Evolutionary conservation across 2,329 filamentous ascomycete species (phyloP), one percentile per base, ranked within the genome.

Genomic region (Nigrospora osmanthi): DNA sequence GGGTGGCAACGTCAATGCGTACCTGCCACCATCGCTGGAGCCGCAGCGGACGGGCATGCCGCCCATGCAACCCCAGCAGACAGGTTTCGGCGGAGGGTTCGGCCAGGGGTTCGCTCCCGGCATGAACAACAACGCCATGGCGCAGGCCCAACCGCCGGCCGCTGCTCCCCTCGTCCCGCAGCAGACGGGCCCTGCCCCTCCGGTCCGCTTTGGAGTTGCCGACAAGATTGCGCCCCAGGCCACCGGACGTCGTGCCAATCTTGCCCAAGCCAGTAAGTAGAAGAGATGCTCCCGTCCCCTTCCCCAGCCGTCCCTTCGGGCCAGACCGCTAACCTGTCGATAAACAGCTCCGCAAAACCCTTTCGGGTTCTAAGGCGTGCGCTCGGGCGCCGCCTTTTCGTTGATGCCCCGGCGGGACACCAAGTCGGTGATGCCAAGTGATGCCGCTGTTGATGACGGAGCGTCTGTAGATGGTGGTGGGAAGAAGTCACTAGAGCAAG

Each of bases 181-280:
- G 62, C 83, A 86, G 70, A 94, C 88, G 10, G 88, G 88, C 0
- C 93, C 93, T 7, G 74, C 91, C 16, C 93, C 93, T 38, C 81
- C 89, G 19, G 84, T 98, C 15, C 80, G 89, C 48, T 98, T 98
- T 62, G 93, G 93, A 35, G 83, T 95, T 33, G 71, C 81, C 30
- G 89, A 89, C 67, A 93, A 87, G 64, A 69, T 97, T 56, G 75
- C 79, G 49, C 82, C 90, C 30, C 93, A 97, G 69, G 78, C 89
- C 28, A 98, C 93, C 7, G 93, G 93, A 52, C 75, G 86, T 57
- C 82, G 87, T 71, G 93, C 93, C 46, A 96, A 97, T 64, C 75
- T 98, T 54, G 77, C 87, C 43, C 87, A 94, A 80, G 93, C 93
- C 59, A 98, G 91, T 97, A 83, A 85, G 91, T 90, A 28, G 23